Base-by-base conservation (phyloP, 192 early-diverging fungal species). In the Chytriomyces confervae region DNA sequence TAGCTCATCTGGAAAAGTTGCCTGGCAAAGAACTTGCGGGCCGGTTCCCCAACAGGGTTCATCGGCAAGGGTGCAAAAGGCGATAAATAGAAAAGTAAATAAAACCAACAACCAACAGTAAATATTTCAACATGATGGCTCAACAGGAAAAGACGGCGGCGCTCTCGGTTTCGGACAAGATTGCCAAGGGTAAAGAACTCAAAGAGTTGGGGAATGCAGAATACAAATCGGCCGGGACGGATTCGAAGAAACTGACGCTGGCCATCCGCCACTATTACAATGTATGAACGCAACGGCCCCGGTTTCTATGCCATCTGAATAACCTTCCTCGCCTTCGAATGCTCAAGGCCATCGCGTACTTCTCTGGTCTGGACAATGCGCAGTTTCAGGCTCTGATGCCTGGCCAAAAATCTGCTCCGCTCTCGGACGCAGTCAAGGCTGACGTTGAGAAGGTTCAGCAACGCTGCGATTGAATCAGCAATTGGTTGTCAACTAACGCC, bases 191-290 rank as follows among this genome's bases (percentile, higher is more conserved):
- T 36, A 83, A 80, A 62, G 69, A 63, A 49, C 62, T 77, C 29
- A 86, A 86, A 69, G 85, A 86, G 43, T 43, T 67, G 48, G 85
- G 85, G 16, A 86, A 86, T 50, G 80, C 75, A 7, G 70, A 29
- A 43, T 86, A 81, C 80, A 83, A 82, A 66, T 66, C 68, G 5
- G 85, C 82, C 13, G 64, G 81, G 18, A 50, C 80, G 24, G 46
- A 51, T 49, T 23, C 72, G 53, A 78, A 71, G 75, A 50, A 7
- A 76, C 57, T 61, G 47, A 6, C 1, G 27, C 29, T 24, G 44
- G 70, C 61, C 16, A 53, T 77, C 75, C 13, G 68, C 7, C 49
- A 69, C 20, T 72, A 67, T 79, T 79, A 69, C 29, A 68, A 24
- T 18, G 68, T 62, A 36, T 36, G 4, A 36, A 36, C 36, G 36